Evolutionary conservation across 805 yeast species (phyloP), one percentile per base, ranked within the genome.

Genomic region (Yamadazyma tumulicola): DNA sequence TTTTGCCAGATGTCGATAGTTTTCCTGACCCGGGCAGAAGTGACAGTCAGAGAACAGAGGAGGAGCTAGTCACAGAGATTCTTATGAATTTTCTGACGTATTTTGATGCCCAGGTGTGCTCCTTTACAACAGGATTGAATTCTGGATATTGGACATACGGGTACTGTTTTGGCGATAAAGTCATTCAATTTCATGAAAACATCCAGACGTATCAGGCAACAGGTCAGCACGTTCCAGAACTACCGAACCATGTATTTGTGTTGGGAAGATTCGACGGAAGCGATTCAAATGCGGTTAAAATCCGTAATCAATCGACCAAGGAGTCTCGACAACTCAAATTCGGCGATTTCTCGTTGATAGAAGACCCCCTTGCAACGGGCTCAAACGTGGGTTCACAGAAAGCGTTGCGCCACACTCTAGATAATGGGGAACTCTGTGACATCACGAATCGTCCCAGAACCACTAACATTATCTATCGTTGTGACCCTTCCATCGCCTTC

Each of bases 401-500:
- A 43, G 60, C 53, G 41, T 41, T 68, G 42, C 43, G 64, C 51
- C 79, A 52, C 58, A 57, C 39, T 36, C 59, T 53, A 6, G 34
- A 38, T 9, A 50, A 52, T 38, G 93, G 91, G 6, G 71, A 72
- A 14, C 34, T 60, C 3, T 83, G 93, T 55, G 85, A 78, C 46
- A 51, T 77, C 29, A 79, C 85, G 0, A 66, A 66, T 2, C 51
- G 57, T 18, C 73, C 73, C 2, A 66, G 91, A 34, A 49, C 63
- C 4, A 61, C 75, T 3, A 83, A 79, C 37, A 57, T 83, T 4
- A 70, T 69, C 32, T 81, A 75, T 49, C 61, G 65, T 22, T 83
- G 91, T 53, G 73, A 72, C 38, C 66, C 67, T 3, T 39, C 45
- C 17, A 34, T 41, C 7, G 34, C 29, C 18, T 38, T 29, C 9